Percentiles rank a stretch among this genome's conserved stretches.
phyloP scores from a whole-genome alignment of 148 eudicot genomes.

The Fagopyrum esculentum region DNA sequence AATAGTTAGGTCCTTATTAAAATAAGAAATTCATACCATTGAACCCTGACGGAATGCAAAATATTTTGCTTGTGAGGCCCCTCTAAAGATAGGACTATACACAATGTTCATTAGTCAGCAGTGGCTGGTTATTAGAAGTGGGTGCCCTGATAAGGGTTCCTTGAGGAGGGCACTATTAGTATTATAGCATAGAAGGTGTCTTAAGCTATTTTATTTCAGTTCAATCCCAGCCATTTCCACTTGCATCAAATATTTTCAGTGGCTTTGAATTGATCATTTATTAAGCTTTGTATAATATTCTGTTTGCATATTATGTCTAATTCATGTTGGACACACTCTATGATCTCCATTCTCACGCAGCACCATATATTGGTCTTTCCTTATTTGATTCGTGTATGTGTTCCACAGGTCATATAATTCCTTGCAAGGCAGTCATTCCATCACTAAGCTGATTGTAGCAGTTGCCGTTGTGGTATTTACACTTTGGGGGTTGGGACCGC shows the following conservation, averaged over 20 bases:
- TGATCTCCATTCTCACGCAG: not conserved
- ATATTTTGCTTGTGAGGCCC: not conserved
- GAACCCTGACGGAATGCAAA: not conserved
- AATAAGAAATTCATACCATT: not conserved
- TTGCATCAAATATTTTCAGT: not conserved
- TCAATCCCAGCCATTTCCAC: too few species aligned
- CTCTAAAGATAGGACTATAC: not conserved
- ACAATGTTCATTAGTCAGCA: not conserved
- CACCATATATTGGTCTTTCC: not conserved
- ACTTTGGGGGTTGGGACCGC: conserved; percentile 76
- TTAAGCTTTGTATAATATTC: not conserved
- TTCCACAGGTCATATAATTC: conserved; percentile 45
- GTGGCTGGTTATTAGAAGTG: not conserved
- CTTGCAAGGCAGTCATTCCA: conserved; percentile 46
- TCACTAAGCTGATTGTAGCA: conserved; percentile 60
- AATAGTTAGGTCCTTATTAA: too few species aligned
- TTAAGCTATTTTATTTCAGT: too few species aligned
- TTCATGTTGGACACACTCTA: not conserved
- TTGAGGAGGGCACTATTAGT: too few species aligned
- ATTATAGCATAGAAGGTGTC: too few species aligned
- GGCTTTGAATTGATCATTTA: not conserved
- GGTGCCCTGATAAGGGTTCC: not conserved
- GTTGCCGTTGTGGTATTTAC: conserved; percentile 58
- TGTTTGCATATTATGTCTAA: not conserved
- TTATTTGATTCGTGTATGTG: conserved; percentile 10